Conservation (phyloP, 192 early-diverging fungal species). For the Mortierella claussenii region DNA sequence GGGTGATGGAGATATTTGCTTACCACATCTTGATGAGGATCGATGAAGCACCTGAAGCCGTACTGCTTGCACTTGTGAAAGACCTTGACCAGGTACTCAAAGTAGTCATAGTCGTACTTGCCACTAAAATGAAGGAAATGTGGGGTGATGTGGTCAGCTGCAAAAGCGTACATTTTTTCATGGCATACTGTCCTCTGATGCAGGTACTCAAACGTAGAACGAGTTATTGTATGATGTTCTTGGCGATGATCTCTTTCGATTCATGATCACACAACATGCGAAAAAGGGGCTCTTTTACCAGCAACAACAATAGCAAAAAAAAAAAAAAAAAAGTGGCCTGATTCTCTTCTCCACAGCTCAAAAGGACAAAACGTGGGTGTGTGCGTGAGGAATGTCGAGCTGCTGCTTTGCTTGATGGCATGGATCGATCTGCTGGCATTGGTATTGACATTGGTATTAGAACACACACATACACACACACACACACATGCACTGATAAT, state of each 20-base stretch:
- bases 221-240: no score
- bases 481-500: no score
- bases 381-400: constrained; percentile 7
- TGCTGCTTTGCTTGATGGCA: no score
- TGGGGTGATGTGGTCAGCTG: neutral
- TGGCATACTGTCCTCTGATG: no score
- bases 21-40: constrained; percentile 71
- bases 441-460: no score
- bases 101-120: constrained; percentile 62
- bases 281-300: neutral
- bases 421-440: no score
- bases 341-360: constrained; percentile 34
- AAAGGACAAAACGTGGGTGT: constrained; percentile 4
- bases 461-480: no score
- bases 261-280: no score
- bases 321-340: constrained; percentile 55
- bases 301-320: neutral
- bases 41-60: constrained; percentile 62
- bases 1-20: constrained; percentile 8
- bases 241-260: no score
- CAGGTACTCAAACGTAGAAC: no score
- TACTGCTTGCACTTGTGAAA: constrained; percentile 58
- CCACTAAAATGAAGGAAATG: constrained; percentile 45
- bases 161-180: no score
- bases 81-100: constrained; percentile 64